phyloP scores from a whole-genome alignment of 2,329 filamentous ascomycete species.

The Akanthomyces uredinophilus region DNA sequence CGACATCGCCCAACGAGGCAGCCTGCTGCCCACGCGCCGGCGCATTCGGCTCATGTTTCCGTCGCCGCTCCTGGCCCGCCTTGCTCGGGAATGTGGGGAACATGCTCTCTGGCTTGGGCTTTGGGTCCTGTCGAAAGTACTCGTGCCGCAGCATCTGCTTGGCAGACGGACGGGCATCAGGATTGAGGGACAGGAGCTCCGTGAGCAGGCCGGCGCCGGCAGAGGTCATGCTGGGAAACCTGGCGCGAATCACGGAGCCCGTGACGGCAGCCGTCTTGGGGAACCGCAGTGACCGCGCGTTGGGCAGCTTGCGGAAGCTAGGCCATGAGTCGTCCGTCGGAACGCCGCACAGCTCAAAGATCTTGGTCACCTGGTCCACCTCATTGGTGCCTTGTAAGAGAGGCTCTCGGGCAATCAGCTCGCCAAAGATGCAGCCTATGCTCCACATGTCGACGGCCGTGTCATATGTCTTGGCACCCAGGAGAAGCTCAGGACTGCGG shows the following conservation, averaged over 20 bases:
- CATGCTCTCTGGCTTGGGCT: conserved; percentile 83
- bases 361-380: conserved; percentile 80
- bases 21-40: conserved; percentile 70
- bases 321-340: conserved; percentile 83
- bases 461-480: conserved; percentile 73
- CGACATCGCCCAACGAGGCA: conserved; percentile 48
- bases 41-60: conserved; percentile 70
- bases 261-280: conserved; percentile 41
- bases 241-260: conserved; percentile 60
- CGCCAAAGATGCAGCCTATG: conserved; percentile 90
- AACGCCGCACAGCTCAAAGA: conserved; percentile 84
- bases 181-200: conserved; percentile 69
- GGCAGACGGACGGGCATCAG: conserved; percentile 64
- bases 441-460: conserved; percentile 89
- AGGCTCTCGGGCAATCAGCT: conserved; percentile 78
- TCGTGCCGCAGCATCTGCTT: conserved; percentile 69
- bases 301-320: conserved; percentile 77
- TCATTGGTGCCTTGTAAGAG: conserved; percentile 87
- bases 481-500: conserved; percentile 80
- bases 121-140: conserved; percentile 86
- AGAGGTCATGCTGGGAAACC: conserved; percentile 75
- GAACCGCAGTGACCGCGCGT: conserved; percentile 73
- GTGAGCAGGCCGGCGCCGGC: conserved; percentile 68
- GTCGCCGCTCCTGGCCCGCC: conserved; percentile 80
- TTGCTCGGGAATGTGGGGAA: conserved; percentile 97